Percentiles rank a stretch among this genome's conserved stretches.
Evolutionary conservation across 129 eudicot species (phyloP).

Genomic region (Scalesia atractyloides): DNA sequence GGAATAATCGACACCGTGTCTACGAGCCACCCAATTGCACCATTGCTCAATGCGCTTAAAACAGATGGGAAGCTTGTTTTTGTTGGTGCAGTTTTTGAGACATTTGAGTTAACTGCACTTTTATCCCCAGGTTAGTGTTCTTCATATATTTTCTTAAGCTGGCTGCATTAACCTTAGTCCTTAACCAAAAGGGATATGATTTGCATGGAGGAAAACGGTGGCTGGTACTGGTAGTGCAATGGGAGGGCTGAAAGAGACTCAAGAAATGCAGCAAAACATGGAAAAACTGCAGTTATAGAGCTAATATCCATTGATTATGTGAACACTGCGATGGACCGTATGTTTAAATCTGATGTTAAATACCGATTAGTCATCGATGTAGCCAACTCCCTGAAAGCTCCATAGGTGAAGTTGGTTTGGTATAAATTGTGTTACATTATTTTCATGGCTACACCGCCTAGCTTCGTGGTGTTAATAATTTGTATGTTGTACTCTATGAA

Average conservation of each 20-base stretch:
- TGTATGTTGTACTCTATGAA: no score
- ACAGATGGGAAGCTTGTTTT: conserved; percentile 52
- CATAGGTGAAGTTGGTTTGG: conserved; percentile 16
- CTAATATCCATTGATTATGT: conserved; percentile 42
- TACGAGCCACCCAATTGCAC: conserved; percentile 47
- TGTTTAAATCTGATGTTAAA: conserved; percentile 44
- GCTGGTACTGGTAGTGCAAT: conserved; percentile 49
- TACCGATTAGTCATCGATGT: conserved; percentile 56
- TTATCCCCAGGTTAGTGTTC: conserved; percentile 37
- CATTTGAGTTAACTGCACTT: conserved; percentile 43
- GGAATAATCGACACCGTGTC: conserved; percentile 67
- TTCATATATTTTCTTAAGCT: not conserved
- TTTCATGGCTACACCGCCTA: no score
- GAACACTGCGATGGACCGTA: conserved; percentile 54
- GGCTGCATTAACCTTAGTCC: not conserved
- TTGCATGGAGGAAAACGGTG: conserved; percentile 44
- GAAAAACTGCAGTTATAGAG: conserved; percentile 46
- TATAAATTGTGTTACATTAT: not conserved
- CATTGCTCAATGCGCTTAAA: conserved; percentile 46
- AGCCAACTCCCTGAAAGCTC: conserved; percentile 43
- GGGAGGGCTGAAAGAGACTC: conserved; percentile 59
- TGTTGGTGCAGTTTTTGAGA: conserved; percentile 57
- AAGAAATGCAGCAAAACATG: conserved; percentile 55
- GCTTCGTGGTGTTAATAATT: no score
- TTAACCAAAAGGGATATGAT: not conserved